Evolutionary conservation across 2,329 filamentous ascomycete species (phyloP).

Genomic region (Sporothrix curviconia): DNA sequence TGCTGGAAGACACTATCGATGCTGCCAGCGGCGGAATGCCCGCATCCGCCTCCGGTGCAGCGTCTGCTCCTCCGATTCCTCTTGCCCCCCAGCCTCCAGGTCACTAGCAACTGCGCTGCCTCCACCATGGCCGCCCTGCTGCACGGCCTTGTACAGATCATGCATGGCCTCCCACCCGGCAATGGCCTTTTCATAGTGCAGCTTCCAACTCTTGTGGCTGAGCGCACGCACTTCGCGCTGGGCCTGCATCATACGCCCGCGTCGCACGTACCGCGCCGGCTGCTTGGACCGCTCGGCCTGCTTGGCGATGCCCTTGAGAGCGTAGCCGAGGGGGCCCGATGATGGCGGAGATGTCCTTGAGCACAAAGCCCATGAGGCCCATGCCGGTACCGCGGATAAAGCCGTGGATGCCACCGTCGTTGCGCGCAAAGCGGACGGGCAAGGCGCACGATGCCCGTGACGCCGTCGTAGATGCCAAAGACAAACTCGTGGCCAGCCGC

Average conservation of each 20-base stretch:
- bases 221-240: slow-evolving; percentile 38
- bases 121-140: slow-evolving; percentile 22
- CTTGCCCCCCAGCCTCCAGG: slow-evolving; percentile 19
- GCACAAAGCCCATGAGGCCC: slow-evolving; percentile 56
- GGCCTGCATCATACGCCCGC: slow-evolving; percentile 53
- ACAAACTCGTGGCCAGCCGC: slow-evolving; percentile 56
- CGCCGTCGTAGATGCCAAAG: slow-evolving; percentile 59
- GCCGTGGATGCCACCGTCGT: slow-evolving; percentile 39
- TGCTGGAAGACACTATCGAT: slow-evolving; percentile 8
- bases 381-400: slow-evolving; percentile 52
- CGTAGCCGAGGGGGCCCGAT: slow-evolving; percentile 55
- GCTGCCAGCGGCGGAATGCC: slow-evolving; percentile 4
- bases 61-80: background rate
- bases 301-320: slow-evolving; percentile 58
- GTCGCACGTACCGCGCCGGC: slow-evolving; percentile 47
- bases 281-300: slow-evolving; percentile 48
- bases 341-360: slow-evolving; percentile 58
- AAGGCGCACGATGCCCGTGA: slow-evolving; percentile 56
- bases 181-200: slow-evolving; percentile 27
- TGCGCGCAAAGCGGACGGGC: slow-evolving; percentile 50
- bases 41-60: background rate
- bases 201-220: slow-evolving; percentile 26
- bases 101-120: background rate
- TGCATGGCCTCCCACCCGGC: slow-evolving; percentile 38
- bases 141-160: slow-evolving; percentile 34